Conservation (phyloP, 768 basidiomycete genomes). For the Mycena indigotica region DNA sequence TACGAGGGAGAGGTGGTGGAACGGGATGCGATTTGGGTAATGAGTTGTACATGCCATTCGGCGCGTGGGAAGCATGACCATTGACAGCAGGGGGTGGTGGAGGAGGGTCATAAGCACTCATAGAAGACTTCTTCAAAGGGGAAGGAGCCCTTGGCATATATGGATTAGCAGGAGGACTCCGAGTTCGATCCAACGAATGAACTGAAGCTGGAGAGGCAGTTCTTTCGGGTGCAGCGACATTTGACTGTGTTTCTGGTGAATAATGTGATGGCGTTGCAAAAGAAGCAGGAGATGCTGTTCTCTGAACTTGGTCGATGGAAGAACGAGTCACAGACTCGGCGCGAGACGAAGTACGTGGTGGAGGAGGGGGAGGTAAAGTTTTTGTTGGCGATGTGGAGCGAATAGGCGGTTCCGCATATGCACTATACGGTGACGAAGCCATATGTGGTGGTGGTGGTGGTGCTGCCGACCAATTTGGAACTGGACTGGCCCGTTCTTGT, state of each 20-base stretch:
- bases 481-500: not conserved
- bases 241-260: not conserved
- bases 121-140: conserved; percentile 25
- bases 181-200: conserved; percentile 29
- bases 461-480: not conserved
- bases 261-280: conserved; percentile 22
- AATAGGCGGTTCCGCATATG: not conserved
- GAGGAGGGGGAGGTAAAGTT: not conserved
- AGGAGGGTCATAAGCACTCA: conserved; percentile 16
- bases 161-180: conserved; percentile 27
- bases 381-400: conserved; percentile 7
- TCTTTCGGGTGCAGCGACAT: not conserved
- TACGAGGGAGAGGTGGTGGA: conserved; percentile 9
- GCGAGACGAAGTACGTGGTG: not conserved
- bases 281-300: conserved; percentile 34
- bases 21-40: not conserved
- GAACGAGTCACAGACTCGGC: not conserved
- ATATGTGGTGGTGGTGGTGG: conserved; percentile 8
- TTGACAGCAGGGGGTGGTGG: conserved; percentile 13
- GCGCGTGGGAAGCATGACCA: conserved; percentile 7
- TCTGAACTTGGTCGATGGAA: conserved; percentile 21
- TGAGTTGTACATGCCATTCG: conserved; percentile 29
- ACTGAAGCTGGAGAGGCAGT: conserved; percentile 19
- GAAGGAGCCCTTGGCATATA: conserved; percentile 42
- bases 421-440: conserved; percentile 9